Percentiles rank a stretch among this genome's conserved stretches.
These are phyloP conservation scores for Phragmites australis DNA, from an alignment of 176 grass and related monocot genomes.

Conservation along the genomic window DNA sequence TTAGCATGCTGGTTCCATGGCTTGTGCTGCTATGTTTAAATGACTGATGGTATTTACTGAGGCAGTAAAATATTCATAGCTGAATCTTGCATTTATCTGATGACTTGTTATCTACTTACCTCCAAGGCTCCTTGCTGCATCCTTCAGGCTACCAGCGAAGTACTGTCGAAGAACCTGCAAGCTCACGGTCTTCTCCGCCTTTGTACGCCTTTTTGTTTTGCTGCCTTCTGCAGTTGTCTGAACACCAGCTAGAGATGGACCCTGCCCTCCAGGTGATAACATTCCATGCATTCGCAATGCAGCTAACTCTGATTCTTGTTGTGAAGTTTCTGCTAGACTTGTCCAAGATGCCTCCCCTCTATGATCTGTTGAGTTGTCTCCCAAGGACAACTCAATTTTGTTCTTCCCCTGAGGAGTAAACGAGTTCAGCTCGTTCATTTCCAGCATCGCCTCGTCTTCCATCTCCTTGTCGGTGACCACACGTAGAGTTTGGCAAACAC, in stretches of 20 bases:
- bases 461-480: constrained; percentile 78
- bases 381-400: constrained; percentile 50
- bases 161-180: constrained; percentile 80
- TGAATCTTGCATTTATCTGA: constrained; percentile 38
- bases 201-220: constrained; percentile 70
- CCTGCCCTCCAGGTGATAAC: constrained; percentile 36
- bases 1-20: constrained; percentile 25
- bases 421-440: constrained; percentile 60
- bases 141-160: constrained; percentile 94
- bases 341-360: constrained; percentile 43
- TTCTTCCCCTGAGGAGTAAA: constrained; percentile 46
- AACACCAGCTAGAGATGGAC: constrained; percentile 33
- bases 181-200: constrained; percentile 83
- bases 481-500: constrained; percentile 71
- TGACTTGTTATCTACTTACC: constrained; percentile 51
- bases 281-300: constrained; percentile 37
- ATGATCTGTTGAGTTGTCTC: constrained; percentile 34
- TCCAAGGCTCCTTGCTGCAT: constrained; percentile 92
- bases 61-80: constrained; percentile 21
- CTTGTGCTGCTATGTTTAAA: constrained; percentile 32
- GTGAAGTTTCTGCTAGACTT: constrained; percentile 40
- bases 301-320: constrained; percentile 51
- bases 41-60: constrained; percentile 35
- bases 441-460: constrained; percentile 53
- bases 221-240: constrained; percentile 40